Evolutionary conservation across 345 rosid species (phyloP).

Genomic region (Dipteronia dyeriana): DNA sequence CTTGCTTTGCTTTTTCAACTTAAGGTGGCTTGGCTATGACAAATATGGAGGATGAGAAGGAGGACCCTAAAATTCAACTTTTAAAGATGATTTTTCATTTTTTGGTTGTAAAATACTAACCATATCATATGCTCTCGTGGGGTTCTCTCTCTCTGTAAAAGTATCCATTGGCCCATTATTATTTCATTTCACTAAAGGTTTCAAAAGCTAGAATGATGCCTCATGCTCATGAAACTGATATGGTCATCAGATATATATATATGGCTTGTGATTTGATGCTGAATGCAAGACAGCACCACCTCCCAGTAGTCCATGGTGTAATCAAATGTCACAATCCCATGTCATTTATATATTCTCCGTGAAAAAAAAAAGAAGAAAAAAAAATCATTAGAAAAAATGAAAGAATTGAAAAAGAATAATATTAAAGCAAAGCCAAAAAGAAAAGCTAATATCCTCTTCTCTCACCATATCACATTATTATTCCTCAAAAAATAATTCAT

Average conservation of each 20-base stretch:
- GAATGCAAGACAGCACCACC: slow-evolving; percentile 49
- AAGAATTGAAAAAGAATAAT: not conserved
- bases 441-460: not conserved
- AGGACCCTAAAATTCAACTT: slow-evolving; percentile 48
- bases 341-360: slow-evolving; percentile 3
- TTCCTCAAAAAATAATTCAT: not conserved
- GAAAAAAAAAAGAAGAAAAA: not conserved
- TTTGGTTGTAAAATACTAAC: slow-evolving; percentile 28
- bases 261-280: slow-evolving; percentile 42
- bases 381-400: not conserved
- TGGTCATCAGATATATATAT: slow-evolving; percentile 11
- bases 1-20: slow-evolving; percentile 25
- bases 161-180: slow-evolving; percentile 33
- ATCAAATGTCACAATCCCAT: slow-evolving; percentile 35
- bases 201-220: slow-evolving; percentile 50
- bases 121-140: slow-evolving; percentile 28
- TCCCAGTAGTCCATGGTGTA: slow-evolving; percentile 20
- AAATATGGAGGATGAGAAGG: slow-evolving; percentile 52
- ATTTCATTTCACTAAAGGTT: slow-evolving; percentile 22
- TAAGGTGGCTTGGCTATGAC: slow-evolving; percentile 40
- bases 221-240: slow-evolving; percentile 10
- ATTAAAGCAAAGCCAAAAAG: slow-evolving; percentile 13
- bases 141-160: slow-evolving; percentile 37
- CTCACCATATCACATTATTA: not conserved
- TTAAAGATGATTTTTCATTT: slow-evolving; percentile 26